Evolutionary conservation across 148 eudicot species (phyloP).

Genomic region (Camellia sinensis): DNA sequence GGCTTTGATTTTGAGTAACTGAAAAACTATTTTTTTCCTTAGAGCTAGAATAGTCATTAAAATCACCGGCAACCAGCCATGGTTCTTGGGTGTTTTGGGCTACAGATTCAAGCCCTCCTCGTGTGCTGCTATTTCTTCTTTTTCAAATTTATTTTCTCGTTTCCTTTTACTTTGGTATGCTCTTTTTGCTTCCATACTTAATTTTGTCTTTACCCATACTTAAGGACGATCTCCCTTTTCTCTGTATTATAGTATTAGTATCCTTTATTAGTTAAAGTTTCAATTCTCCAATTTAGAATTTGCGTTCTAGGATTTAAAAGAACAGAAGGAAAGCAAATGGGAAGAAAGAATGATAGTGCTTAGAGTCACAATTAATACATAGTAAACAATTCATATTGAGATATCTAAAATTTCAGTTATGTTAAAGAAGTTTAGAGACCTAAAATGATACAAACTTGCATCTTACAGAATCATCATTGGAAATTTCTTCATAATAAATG

Average conservation of each 20-base stretch:
- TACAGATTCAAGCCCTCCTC: no score
- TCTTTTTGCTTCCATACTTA: conserved; percentile 6
- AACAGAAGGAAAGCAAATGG: no score
- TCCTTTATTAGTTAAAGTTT: neutral
- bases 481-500: conserved; percentile 35
- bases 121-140: neutral
- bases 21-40: no score
- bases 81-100: no score
- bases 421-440: neutral
- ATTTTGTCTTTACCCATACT: no score
- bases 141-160: no score
- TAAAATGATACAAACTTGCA: conserved; percentile 17
- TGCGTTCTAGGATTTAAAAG: no score
- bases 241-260: no score
- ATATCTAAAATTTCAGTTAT: neutral
- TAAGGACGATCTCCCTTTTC: no score
- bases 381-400: neutral
- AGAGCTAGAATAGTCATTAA: no score
- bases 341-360: neutral
- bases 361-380: neutral
- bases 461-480: conserved; percentile 49
- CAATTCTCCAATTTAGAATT: neutral
- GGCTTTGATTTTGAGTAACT: no score
- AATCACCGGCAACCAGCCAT: no score
- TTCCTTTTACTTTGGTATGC: neutral